Evolutionary conservation across 495 filamentous ascomycete species (phyloP).

Genomic region (Penicillium maclennaniae): DNA sequence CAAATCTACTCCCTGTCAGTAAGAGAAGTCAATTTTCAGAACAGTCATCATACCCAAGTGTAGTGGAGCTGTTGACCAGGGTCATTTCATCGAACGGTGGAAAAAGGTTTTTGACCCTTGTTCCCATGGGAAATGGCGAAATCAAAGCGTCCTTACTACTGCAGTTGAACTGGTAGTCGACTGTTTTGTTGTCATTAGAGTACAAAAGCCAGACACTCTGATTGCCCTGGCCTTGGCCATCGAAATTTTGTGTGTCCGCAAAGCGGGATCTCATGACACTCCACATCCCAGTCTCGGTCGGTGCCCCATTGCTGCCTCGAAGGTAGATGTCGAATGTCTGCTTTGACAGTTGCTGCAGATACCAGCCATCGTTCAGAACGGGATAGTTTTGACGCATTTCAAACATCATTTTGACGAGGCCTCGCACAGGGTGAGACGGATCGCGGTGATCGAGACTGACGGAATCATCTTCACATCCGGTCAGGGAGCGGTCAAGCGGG

Average conservation of each 20-base stretch:
- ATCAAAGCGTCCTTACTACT: slow-evolving; percentile 25
- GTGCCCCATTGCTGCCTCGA: slow-evolving; percentile 47
- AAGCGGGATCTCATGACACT: slow-evolving; percentile 37
- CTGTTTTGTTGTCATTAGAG: slow-evolving; percentile 53
- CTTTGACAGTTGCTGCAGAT: slow-evolving; percentile 53
- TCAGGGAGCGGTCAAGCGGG: slow-evolving; percentile 48
- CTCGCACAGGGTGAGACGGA: slow-evolving; percentile 61
- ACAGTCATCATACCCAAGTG: slow-evolving; percentile 41
- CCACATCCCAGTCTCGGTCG: slow-evolving; percentile 66
- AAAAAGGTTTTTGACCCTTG: slow-evolving; percentile 60
- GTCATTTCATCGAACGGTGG: slow-evolving; percentile 55
- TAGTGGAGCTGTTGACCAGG: slow-evolving; percentile 32
- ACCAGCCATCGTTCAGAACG: slow-evolving; percentile 61
- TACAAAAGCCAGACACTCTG: slow-evolving; percentile 64
- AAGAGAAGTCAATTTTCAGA: slow-evolving; percentile 6
- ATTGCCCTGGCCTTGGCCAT: slow-evolving; percentile 50
- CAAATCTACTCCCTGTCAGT: too few species aligned
- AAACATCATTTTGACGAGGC: slow-evolving; percentile 64
- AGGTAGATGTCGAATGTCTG: slow-evolving; percentile 46
- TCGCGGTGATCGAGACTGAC: slow-evolving; percentile 62
- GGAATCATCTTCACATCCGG: slow-evolving; percentile 54
- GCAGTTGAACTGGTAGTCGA: slow-evolving; percentile 58
- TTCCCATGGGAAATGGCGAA: slow-evolving; percentile 52
- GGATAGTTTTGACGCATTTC: slow-evolving; percentile 55
- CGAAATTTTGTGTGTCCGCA: slow-evolving; percentile 36